These are phyloP conservation scores for Cubamyces lactineus DNA, from an alignment of 768 basidiomycete genomes.

Conservation along the genomic window DNA sequence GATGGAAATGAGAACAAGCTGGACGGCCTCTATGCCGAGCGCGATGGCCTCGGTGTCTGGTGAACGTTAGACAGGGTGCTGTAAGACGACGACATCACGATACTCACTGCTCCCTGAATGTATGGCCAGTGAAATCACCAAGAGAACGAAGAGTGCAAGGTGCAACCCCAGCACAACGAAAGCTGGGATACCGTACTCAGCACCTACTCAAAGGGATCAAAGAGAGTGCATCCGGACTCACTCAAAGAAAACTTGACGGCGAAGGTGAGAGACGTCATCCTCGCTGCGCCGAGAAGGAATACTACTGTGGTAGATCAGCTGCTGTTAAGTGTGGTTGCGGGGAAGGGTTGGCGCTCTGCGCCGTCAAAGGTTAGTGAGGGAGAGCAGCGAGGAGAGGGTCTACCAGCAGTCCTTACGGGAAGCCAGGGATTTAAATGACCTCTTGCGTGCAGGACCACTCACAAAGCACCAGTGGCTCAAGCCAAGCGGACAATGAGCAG, in stretches of 20 bases:
- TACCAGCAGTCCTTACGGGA: background rate
- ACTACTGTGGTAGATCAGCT: too few species aligned
- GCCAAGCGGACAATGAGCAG: slow-evolving; percentile 10
- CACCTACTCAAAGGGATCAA: background rate
- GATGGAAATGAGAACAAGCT: slow-evolving; percentile 7
- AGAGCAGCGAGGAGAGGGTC: slow-evolving; percentile 2
- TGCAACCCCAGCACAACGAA: slow-evolving; percentile 17
- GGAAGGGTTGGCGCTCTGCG: slow-evolving; percentile 11
- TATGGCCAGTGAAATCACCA: slow-evolving; percentile 9
- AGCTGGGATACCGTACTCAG: background rate
- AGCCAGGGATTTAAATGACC: slow-evolving; percentile 1
- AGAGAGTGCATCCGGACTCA: background rate
- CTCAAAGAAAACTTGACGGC: slow-evolving; percentile 21
- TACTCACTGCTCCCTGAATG: slow-evolving; percentile 17
- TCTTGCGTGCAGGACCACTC: background rate
- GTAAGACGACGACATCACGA: background rate
- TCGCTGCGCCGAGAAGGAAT: background rate
- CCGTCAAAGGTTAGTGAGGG: background rate
- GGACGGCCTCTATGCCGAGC: slow-evolving; percentile 13
- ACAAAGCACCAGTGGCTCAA: slow-evolving; percentile 14
- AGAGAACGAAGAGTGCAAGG: slow-evolving; percentile 13
- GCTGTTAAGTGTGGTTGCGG: background rate
- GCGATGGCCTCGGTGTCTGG: slow-evolving; percentile 16
- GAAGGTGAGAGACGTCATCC: slow-evolving; percentile 18
- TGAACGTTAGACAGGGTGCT: background rate